Evolutionary conservation across 176 grass and related monocot species (phyloP).

Genomic region (Leersia perrieri): DNA sequence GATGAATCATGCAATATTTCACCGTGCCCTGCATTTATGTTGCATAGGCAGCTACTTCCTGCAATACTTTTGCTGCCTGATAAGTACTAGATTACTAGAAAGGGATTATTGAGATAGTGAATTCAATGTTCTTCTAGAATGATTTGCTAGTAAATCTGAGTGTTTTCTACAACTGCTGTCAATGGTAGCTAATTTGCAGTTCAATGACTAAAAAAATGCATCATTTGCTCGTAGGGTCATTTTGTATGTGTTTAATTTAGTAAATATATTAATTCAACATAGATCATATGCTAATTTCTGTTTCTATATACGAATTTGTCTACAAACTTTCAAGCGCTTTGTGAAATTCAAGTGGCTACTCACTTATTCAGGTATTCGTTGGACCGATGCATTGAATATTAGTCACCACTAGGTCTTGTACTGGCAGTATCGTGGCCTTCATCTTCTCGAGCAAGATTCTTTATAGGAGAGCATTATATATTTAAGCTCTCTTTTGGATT

Average conservation of each 20-base stretch:
- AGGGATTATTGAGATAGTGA: constrained; percentile 2
- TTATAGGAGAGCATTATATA: background rate
- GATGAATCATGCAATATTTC: background rate
- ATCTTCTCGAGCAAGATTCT: background rate
- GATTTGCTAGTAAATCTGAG: background rate
- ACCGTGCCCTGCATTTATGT: background rate
- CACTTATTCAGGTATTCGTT: background rate
- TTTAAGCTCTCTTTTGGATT: background rate
- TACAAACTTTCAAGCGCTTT: background rate
- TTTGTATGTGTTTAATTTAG: background rate
- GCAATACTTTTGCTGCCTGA: background rate
- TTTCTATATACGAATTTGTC: constrained; percentile 3
- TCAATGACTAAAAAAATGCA: background rate
- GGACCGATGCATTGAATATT: background rate
- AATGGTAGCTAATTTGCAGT: background rate
- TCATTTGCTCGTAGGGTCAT: background rate
- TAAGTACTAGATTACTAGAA: background rate
- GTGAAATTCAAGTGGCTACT: background rate
- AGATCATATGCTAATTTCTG: background rate
- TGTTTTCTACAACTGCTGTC: background rate
- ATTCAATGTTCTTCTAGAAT: background rate
- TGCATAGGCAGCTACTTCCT: background rate
- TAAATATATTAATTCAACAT: constrained; percentile 9
- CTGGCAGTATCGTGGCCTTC: background rate
- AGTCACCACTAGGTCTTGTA: background rate